Conservation (phyloP, 2,329 filamentous ascomycete genomes). For the Neoascochyta sp. region DNA sequence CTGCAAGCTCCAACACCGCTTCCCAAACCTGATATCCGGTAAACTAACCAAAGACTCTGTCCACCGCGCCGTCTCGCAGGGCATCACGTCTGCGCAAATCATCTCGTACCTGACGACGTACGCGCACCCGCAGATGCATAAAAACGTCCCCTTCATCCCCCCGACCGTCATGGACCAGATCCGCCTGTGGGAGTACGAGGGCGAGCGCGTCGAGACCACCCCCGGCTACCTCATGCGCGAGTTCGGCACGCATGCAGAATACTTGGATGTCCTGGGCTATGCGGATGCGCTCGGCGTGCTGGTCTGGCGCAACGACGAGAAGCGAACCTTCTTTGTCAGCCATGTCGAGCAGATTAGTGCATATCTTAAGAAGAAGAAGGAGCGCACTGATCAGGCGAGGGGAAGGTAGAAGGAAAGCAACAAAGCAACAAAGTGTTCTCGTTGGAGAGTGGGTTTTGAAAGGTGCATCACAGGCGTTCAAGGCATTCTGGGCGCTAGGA, state of each 20-base stretch:
- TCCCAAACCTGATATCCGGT: slow-evolving; percentile 89
- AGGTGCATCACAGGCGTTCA: too few species aligned
- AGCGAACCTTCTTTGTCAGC: slow-evolving; percentile 85
- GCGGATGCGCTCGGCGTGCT: slow-evolving; percentile 88
- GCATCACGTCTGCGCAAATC: slow-evolving; percentile 94
- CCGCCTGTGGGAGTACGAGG: slow-evolving; percentile 93
- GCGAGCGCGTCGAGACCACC: slow-evolving; percentile 84
- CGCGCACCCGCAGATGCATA: slow-evolving; percentile 90
- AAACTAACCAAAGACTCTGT: slow-evolving; percentile 87
- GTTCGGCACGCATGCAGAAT: slow-evolving; percentile 69
- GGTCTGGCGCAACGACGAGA: slow-evolving; percentile 77
- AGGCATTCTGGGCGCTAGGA: too few species aligned
- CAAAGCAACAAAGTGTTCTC: too few species aligned
- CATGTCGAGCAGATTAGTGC: slow-evolving; percentile 83
- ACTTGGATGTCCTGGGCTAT: slow-evolving; percentile 66
- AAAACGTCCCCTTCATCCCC: slow-evolving; percentile 72
- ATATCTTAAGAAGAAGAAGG: slow-evolving; percentile 60
- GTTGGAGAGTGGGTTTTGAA: too few species aligned
- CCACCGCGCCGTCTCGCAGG: slow-evolving; percentile 77
- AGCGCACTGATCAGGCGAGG: slow-evolving; percentile 4
- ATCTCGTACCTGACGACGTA: slow-evolving; percentile 89
- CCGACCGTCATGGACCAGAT: slow-evolving; percentile 98
- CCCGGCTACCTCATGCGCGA: slow-evolving; percentile 86
- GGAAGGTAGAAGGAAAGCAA: slow-evolving; percentile 1
- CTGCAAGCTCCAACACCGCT: slow-evolving; percentile 80